Percentiles rank a stretch among this genome's conserved stretches.
phyloP scores from a whole-genome alignment of 805 yeast genomes.

The Kregervanrija delftensis region DNA sequence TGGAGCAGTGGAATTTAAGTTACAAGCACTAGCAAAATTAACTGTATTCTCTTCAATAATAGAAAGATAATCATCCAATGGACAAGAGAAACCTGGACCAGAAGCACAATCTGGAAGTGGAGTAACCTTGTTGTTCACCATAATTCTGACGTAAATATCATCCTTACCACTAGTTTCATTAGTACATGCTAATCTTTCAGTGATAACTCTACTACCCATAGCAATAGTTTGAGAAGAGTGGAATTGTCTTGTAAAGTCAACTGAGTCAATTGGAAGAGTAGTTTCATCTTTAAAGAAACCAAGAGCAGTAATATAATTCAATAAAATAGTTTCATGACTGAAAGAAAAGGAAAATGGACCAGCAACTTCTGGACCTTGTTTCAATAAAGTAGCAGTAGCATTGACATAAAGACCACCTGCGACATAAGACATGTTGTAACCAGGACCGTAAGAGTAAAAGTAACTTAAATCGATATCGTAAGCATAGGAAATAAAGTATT shows the following conservation, averaged over 20 bases:
- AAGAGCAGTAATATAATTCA: conserved; percentile 51
- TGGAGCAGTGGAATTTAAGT: conserved; percentile 1
- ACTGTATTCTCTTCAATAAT: not conserved
- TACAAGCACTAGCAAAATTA: conserved; percentile 1
- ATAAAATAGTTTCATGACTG: conserved; percentile 62
- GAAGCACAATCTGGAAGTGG: conserved; percentile 37
- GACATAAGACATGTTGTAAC: conserved; percentile 45
- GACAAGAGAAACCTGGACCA: conserved; percentile 51
- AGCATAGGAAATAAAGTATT: conserved; percentile 53
- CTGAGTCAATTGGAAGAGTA: conserved; percentile 37
- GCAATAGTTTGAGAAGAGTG: conserved; percentile 34
- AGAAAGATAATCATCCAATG: conserved; percentile 22
- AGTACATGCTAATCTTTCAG: conserved; percentile 39
- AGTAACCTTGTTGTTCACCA: conserved; percentile 46
- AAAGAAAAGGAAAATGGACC: conserved; percentile 53
- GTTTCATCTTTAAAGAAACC: conserved; percentile 40
- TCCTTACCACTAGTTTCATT: not conserved
- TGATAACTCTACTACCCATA: conserved; percentile 41
- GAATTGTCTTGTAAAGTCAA: conserved; percentile 34
- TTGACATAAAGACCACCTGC: conserved; percentile 54
- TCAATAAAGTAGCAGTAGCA: conserved; percentile 33
- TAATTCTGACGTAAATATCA: conserved; percentile 35
- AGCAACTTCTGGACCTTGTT: conserved; percentile 7
- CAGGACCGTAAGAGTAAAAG: conserved; percentile 58
- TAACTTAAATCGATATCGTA: conserved; percentile 49